A percentile compares a stretch with the other conserved stretches of the same genome.
Evolutionary conservation across 2,329 filamentous ascomycete genomes (phyloP).

Genomic region (Fusarium nelsonii): DNA sequence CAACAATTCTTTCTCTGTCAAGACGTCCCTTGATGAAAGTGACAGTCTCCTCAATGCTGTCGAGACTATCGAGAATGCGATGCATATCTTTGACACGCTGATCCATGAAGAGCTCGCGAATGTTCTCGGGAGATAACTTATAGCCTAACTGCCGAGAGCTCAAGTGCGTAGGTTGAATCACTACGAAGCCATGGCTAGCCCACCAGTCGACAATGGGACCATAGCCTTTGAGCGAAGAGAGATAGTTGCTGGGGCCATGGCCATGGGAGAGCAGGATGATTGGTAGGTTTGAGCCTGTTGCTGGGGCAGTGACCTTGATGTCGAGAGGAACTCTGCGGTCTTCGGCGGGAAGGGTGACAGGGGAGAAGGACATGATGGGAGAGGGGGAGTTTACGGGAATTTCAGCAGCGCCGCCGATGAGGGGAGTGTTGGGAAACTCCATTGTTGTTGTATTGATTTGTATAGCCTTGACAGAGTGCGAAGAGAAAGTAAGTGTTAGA

Average conservation of each 20-base stretch:
- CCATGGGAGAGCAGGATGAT: constrained; percentile 48
- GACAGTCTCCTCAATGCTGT: constrained; percentile 39
- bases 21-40: constrained; percentile 43
- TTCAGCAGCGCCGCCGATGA: constrained; percentile 43
- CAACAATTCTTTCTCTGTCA: constrained; percentile 41
- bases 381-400: constrained; percentile 36
- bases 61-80: constrained; percentile 43
- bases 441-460: constrained; percentile 16
- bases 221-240: constrained; percentile 46
- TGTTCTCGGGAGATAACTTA: constrained; percentile 1
- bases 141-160: constrained; percentile 39
- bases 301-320: constrained; percentile 41
- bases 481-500: background rate
- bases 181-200: constrained; percentile 47
- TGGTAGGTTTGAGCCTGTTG: constrained; percentile 32
- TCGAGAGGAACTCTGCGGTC: constrained; percentile 43
- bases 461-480: accelerated
- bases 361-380: constrained; percentile 43
- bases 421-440: constrained; percentile 41
- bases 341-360: constrained; percentile 35
- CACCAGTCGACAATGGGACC: constrained; percentile 45
- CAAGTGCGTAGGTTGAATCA: constrained; percentile 48
- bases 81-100: constrained; percentile 42
- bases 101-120: constrained; percentile 40
- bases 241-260: constrained; percentile 45